These are phyloP conservation scores for Teratosphaeria nubilosa DNA, from an alignment of 2,329 filamentous ascomycete species.

Conservation along the genomic window DNA sequence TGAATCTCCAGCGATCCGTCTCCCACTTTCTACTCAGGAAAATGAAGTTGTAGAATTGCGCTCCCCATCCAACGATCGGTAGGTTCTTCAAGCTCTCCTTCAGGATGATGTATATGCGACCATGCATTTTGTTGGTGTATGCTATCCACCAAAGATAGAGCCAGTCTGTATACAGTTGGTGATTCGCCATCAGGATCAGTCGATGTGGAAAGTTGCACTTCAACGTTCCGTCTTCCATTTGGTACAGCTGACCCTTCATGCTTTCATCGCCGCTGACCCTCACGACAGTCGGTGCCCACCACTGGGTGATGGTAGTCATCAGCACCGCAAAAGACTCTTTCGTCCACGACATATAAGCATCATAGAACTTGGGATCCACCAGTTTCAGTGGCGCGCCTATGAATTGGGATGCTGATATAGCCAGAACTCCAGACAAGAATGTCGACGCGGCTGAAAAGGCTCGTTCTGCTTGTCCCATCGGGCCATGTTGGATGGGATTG, in stretches of 20 bases:
- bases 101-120: slow-evolving; percentile 79
- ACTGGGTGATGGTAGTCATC: slow-evolving; percentile 69
- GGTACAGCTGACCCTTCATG: slow-evolving; percentile 62
- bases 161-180: slow-evolving; percentile 80
- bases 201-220: slow-evolving; percentile 73
- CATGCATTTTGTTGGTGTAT: slow-evolving; percentile 77
- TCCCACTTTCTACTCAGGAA: slow-evolving; percentile 88
- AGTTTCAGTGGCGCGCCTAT: slow-evolving; percentile 67
- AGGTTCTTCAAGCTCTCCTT: slow-evolving; percentile 79
- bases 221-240: slow-evolving; percentile 61
- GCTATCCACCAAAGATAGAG: slow-evolving; percentile 87
- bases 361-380: slow-evolving; percentile 66
- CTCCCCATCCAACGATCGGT: slow-evolving; percentile 68
- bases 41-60: slow-evolving; percentile 82
- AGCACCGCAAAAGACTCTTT: slow-evolving; percentile 75
- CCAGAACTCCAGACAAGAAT: slow-evolving; percentile 40
- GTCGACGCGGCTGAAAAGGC: slow-evolving; percentile 42
- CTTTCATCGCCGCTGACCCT: slow-evolving; percentile 75
- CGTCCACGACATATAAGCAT: slow-evolving; percentile 77
- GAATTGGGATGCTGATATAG: slow-evolving; percentile 58
- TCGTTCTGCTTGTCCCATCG: slow-evolving; percentile 39
- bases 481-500: slow-evolving; percentile 33
- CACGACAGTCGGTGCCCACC: slow-evolving; percentile 77
- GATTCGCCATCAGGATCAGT: slow-evolving; percentile 75
- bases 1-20: slow-evolving; percentile 64